Base-by-base conservation (phyloP, 2,329 filamentous ascomycete species). In the Claviceps citrina region DNA sequence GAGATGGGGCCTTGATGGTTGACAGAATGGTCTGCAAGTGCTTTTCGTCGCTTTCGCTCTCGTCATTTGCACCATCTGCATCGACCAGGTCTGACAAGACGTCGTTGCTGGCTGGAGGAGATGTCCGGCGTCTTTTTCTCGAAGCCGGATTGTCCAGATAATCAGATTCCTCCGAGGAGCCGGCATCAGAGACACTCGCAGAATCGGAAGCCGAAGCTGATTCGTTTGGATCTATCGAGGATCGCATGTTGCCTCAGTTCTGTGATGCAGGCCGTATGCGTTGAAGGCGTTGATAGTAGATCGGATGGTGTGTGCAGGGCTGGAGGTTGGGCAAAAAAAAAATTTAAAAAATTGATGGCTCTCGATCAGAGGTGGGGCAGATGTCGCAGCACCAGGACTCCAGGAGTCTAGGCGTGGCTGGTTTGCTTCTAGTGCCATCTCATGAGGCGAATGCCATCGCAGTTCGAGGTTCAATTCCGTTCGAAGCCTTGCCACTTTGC, bases 1-100 rank as follows among this genome's bases (percentile, higher is more conserved):
- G 65, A 4, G 72, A 75, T 3, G 71, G 71, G 4, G 64, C 69
- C 43, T 65, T 60, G 40, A 71, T 64, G 9, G 65, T 63, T 10
- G 65, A 59, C 1, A 65, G 44, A 3, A 54, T 48, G 10, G 45
- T 51, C 39, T 61, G 53, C 8, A 62, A 28, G n/a, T 56, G 54
- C 16, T 54, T 41, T 3, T 55, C 51, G 2, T 55, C 54, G 12
- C 56, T 56, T 3, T 57, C 52, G 7, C 55, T 54, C 5, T 57
- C 55, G 31, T 62, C 53, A 30, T 59, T 50, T 30, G 54, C 47
- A n/a, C 50, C 45, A 7, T 45, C 41, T 9, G 46, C 48, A 8
- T 44, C 31, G 15, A 54, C 53, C 20, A 40, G 19, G 19, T 44
- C 42, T 8, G 40, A 44, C 26, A 44, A 44, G 15, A 47, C 49